Percentiles rank a stretch among this genome's conserved stretches.
Conservation (phyloP, 768 basidiomycete genomes). For the Boletus vermiculosoides region DNA sequence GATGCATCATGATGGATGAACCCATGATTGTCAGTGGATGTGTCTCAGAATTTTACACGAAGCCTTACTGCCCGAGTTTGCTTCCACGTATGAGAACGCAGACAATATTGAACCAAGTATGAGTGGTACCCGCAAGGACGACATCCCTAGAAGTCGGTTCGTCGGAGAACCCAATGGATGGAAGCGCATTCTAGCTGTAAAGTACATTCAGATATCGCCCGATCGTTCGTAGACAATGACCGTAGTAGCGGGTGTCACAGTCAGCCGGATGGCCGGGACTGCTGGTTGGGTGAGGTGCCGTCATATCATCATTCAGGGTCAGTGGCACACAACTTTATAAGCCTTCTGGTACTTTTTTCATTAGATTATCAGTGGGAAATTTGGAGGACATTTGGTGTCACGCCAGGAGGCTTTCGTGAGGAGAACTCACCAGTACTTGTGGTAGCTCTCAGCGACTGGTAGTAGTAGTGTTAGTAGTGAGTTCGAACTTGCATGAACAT, state of each 20-base stretch:
- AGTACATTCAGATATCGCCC: no score
- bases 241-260: background rate
- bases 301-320: background rate
- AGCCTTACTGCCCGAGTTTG: slow-evolving; percentile 16
- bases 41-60: background rate
- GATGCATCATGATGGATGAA: background rate
- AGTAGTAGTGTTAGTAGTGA: no score
- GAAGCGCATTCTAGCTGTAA: no score
- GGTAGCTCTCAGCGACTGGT: no score
- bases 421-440: no score
- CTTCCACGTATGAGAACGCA: slow-evolving; percentile 6
- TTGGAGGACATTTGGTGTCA: background rate
- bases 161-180: background rate
- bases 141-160: background rate
- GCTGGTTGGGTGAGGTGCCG: background rate
- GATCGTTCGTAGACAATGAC: background rate
- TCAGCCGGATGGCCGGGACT: no score
- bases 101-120: slow-evolving; percentile 2
- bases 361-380: no score
- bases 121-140: background rate
- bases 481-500: no score
- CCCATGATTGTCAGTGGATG: background rate
- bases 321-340: background rate
- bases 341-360: no score
- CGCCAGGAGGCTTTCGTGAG: no score